Conservation (phyloP, 2,329 filamentous ascomycete species). For the Nigrospora oryzae region DNA sequence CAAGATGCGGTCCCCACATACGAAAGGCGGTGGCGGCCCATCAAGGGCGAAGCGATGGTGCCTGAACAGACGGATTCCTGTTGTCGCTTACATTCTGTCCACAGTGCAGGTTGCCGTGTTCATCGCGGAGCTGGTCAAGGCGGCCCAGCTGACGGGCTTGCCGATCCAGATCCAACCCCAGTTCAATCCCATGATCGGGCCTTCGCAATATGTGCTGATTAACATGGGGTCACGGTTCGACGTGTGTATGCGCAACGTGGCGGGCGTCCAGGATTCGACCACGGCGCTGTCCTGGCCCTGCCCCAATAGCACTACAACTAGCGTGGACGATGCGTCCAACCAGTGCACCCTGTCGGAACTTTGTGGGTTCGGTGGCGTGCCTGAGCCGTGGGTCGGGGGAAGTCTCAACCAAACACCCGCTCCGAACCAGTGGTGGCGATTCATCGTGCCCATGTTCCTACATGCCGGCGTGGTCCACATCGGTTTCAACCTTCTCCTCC, state of each 20-base stretch:
- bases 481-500: slow-evolving; percentile 86
- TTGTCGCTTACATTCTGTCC: slow-evolving; percentile 76
- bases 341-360: slow-evolving; percentile 70
- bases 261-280: slow-evolving; percentile 48
- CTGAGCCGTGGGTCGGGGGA: not conserved
- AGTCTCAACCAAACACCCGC: slow-evolving; percentile 43
- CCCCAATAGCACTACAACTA: slow-evolving; percentile 63
- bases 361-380: slow-evolving; percentile 66
- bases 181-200: slow-evolving; percentile 97
- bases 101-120: slow-evolving; percentile 75
- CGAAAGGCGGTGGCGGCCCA: slow-evolving; percentile 8
- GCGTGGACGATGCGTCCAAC: slow-evolving; percentile 34
- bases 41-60: slow-evolving; percentile 31
- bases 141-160: slow-evolving; percentile 71
- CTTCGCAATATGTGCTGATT: slow-evolving; percentile 81
- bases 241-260: slow-evolving; percentile 87
- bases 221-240: slow-evolving; percentile 93
- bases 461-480: slow-evolving; percentile 94
- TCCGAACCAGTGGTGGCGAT: slow-evolving; percentile 94
- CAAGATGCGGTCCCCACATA: slow-evolving; percentile 18
- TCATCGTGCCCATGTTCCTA: slow-evolving; percentile 92
- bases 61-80: slow-evolving; percentile 57
- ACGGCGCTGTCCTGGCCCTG: slow-evolving; percentile 58
- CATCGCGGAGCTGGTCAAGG: slow-evolving; percentile 78
- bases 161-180: slow-evolving; percentile 71